Evolutionary conservation across 2,329 filamentous ascomycete species (phyloP).

Genomic region (Fusarium sulawesiense): DNA sequence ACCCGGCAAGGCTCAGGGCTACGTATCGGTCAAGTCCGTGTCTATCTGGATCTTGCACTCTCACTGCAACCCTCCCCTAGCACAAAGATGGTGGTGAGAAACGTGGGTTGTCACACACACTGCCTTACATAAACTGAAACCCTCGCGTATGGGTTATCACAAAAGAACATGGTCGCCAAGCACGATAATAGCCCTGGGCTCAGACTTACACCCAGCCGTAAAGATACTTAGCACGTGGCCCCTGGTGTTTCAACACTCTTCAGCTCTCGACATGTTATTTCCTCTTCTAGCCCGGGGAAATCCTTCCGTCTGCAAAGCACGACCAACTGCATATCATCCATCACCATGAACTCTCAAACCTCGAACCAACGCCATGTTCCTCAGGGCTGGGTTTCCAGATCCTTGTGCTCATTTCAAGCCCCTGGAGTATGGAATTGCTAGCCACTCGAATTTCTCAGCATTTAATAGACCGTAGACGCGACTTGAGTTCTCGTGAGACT

Average conservation of each 20-base stretch:
- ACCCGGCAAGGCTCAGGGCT: slow-evolving; percentile 2
- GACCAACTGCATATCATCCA: slow-evolving; percentile 29
- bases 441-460: not conserved
- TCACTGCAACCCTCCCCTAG: slow-evolving; percentile 14
- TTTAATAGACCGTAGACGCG: slow-evolving; percentile 3
- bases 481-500: not conserved
- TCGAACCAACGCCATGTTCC: slow-evolving; percentile 16
- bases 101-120: slow-evolving; percentile 19
- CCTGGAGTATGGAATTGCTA: not conserved
- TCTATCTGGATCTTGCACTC: slow-evolving; percentile 18
- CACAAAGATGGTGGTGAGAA: slow-evolving; percentile 17
- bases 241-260: slow-evolving; percentile 12
- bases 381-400: slow-evolving; percentile 2
- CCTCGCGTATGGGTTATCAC: not conserved
- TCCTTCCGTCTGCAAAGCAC: slow-evolving; percentile 29
- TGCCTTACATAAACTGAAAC: slow-evolving; percentile 31
- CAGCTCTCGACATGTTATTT: slow-evolving; percentile 27
- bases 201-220: not conserved
- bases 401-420: slow-evolving; percentile 6
- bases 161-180: not conserved
- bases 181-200: not conserved
- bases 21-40: slow-evolving; percentile 22
- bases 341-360: not conserved
- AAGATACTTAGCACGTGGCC: not conserved
- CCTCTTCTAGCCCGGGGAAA: slow-evolving; percentile 21